phyloP scores from a whole-genome alignment of 2,329 filamentous ascomycete species.

The Apiospora phragmitis region DNA sequence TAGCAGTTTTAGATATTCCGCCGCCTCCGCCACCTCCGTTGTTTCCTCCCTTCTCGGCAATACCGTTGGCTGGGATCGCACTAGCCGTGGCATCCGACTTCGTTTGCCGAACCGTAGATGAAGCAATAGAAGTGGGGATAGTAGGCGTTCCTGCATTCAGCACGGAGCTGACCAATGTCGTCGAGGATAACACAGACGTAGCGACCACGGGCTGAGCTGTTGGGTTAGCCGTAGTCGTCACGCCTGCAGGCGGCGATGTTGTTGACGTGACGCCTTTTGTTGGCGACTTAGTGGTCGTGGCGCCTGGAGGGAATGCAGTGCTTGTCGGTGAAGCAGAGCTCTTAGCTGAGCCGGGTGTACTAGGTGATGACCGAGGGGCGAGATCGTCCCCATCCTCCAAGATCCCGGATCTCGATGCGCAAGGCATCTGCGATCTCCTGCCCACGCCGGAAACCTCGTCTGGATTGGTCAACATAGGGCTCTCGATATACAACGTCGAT shows the following conservation, averaged over 20 bases:
- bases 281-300: background rate
- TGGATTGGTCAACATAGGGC: background rate
- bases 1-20: background rate
- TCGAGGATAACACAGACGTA: background rate
- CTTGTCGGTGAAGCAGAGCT: background rate
- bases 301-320: background rate
- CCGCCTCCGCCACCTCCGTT: background rate
- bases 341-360: slow-evolving; percentile 6
- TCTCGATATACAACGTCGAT: background rate
- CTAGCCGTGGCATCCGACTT: background rate
- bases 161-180: background rate
- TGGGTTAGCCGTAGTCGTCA: background rate
- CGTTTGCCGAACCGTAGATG: background rate
- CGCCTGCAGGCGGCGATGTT: background rate
- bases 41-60: background rate
- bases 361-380: background rate
- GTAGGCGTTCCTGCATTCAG: background rate
- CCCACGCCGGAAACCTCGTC: slow-evolving; percentile 16
- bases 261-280: background rate
- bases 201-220: background rate
- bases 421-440: slow-evolving; percentile 13
- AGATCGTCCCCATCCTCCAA: background rate
- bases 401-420: slow-evolving; percentile 12
- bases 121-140: background rate
- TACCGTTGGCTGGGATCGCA: background rate